These are phyloP conservation scores for Drechslerella coelobrocha DNA, from an alignment of 2,329 filamentous ascomycete species.

Conservation along the genomic window DNA sequence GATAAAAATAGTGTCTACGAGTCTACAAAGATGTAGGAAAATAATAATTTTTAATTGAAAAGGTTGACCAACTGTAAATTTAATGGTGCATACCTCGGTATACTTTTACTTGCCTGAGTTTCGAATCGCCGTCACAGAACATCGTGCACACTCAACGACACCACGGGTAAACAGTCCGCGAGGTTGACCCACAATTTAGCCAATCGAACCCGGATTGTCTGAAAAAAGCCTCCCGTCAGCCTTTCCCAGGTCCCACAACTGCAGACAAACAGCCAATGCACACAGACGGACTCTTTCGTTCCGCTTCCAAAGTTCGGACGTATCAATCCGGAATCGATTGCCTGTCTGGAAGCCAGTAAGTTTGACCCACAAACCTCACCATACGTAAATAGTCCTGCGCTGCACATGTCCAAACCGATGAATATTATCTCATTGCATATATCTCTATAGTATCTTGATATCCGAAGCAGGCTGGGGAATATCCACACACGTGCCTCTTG, in stretches of 20 bases:
- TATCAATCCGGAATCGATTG: slow-evolving; percentile 9
- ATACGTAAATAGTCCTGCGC: too few species aligned
- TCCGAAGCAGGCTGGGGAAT: not conserved
- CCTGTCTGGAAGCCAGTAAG: too few species aligned
- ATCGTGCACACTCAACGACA: not conserved
- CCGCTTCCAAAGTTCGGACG: slow-evolving; percentile 35
- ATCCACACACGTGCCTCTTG: not conserved
- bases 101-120: too few species aligned
- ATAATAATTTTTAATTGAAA: not conserved
- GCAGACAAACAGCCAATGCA: not conserved
- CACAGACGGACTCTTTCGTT: slow-evolving; percentile 39
- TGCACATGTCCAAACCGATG: not conserved
- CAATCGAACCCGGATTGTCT: slow-evolving; percentile 42
- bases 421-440: too few species aligned
- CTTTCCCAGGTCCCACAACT: slow-evolving; percentile 25
- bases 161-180: not conserved
- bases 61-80: too few species aligned
- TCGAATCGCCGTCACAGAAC: too few species aligned
- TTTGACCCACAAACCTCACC: too few species aligned
- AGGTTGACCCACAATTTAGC: slow-evolving; percentile 33
- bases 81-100: too few species aligned
- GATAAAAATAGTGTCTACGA: not conserved
- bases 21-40: not conserved
- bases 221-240: slow-evolving; percentile 45
- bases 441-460: not conserved